phyloP scores from a whole-genome alignment of 352 stramenopile species.

The Aphanomyces astaci region DNA sequence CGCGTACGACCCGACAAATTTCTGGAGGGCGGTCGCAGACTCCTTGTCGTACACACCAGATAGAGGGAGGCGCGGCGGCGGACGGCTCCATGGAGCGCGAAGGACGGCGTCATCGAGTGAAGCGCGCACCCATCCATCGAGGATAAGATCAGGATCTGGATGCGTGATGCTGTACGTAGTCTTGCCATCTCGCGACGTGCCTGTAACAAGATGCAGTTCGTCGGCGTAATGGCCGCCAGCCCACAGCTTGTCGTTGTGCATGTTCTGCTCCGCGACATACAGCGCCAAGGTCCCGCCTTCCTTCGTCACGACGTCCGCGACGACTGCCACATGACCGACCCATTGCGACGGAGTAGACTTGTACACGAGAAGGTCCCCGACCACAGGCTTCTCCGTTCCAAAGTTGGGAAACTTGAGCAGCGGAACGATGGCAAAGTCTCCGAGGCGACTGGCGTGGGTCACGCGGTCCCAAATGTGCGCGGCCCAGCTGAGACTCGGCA shows the following conservation, averaged over 20 bases:
- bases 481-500: slow-evolving; percentile 21
- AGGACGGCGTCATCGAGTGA: slow-evolving; percentile 5
- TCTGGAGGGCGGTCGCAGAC: slow-evolving; percentile 6
- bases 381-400: slow-evolving; percentile 9
- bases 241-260: slow-evolving; percentile 19
- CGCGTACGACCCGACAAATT: slow-evolving; percentile 19
- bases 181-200: background rate
- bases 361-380: slow-evolving; percentile 22
- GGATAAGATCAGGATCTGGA: slow-evolving; percentile 12
- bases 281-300: background rate
- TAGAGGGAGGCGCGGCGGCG: background rate
- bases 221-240: slow-evolving; percentile 16
- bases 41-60: slow-evolving; percentile 16
- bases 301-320: slow-evolving; percentile 8
- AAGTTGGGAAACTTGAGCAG: slow-evolving; percentile 19
- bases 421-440: slow-evolving; percentile 20
- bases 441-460: slow-evolving; percentile 8
- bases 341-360: slow-evolving; percentile 21
- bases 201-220: slow-evolving; percentile 1
- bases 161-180: slow-evolving; percentile 17
- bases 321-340: slow-evolving; percentile 20
- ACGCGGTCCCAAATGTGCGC: slow-evolving; percentile 21
- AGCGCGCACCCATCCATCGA: slow-evolving; percentile 20
- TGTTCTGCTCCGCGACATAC: slow-evolving; percentile 18
- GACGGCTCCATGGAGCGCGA: slow-evolving; percentile 16